Evolutionary conservation across 1,284 basidiomycete species (phyloP).

Genomic region (Leucoagaricus sp.): DNA sequence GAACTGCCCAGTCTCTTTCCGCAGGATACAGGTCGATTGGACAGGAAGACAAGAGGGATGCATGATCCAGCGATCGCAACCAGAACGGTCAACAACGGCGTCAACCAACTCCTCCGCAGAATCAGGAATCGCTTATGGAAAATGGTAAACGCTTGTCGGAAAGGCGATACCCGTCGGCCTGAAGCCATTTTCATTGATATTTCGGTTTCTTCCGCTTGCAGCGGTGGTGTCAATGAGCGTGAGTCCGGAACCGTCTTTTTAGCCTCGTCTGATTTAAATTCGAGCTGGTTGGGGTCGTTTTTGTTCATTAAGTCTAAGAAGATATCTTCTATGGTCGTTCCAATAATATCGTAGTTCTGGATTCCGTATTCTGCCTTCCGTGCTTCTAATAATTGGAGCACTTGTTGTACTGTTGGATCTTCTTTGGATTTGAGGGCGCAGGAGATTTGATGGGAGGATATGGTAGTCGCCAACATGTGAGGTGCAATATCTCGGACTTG

Average conservation of each 20-base stretch:
- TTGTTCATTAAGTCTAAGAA: conserved; percentile 73
- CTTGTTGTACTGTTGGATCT: conserved; percentile 48
- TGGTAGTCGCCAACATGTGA: conserved; percentile 39
- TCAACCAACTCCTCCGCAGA: conserved; percentile 66
- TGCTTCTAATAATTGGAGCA: conserved; percentile 56
- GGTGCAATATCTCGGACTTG: conserved; percentile 51
- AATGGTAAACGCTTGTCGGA: conserved; percentile 67
- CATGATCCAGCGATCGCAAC: conserved; percentile 66
- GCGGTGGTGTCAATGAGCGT: background rate
- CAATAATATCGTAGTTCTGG: conserved; percentile 63
- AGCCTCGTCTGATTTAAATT: conserved; percentile 14
- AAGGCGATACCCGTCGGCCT: conserved; percentile 51
- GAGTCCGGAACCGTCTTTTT: conserved; percentile 5
- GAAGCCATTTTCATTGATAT: conserved; percentile 43
- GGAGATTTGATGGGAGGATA: conserved; percentile 40
- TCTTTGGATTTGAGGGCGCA: conserved; percentile 66
- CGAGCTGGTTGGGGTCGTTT: conserved; percentile 25
- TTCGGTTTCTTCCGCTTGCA: background rate
- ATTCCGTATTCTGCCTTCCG: conserved; percentile 41
- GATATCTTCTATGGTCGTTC: conserved; percentile 79
- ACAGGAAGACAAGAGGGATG: conserved; percentile 67
- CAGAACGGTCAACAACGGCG: conserved; percentile 59
- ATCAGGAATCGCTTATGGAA: conserved; percentile 74
- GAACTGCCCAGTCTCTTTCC: conserved; percentile 36
- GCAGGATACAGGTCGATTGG: conserved; percentile 52